Evolutionary conservation across 352 stramenopile genomes (phyloP), one percentile per base, ranked within the genome.

Genomic region (Nothophytophthora sp.): DNA sequence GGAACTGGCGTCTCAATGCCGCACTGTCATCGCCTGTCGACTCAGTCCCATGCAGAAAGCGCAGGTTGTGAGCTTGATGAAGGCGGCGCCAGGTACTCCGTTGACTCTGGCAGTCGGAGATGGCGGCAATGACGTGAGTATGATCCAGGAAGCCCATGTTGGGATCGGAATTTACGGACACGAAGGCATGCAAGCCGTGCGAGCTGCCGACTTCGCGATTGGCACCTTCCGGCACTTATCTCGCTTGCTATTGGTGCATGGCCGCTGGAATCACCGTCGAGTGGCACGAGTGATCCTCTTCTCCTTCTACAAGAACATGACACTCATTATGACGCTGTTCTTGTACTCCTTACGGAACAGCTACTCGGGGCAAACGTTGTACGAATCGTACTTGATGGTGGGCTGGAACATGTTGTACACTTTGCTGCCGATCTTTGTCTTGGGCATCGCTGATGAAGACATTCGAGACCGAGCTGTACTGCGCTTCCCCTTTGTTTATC

Each of bases 61-160:
- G 13, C 81, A 95, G 60, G 72, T 98, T 1, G 96, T 99, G 4
- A 86, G 94, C 37, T 77, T 99, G 16, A 97, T 99, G 55, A 95
- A 94, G 29, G 66, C 65, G 0, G 77, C 80, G 3, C 73, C 79
- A 5, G 76, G 72, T 1, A 63, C 79, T 15, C 95, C 82, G 0
- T 35, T 95, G 11, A 98, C 96, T 0, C 73, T 99, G 5, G 96
- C 97, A 5, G 98, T 99, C 42, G 98, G 98, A 16, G 97, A 99
- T 69, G 98, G 97, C 35, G 97, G 97, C 1, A 99, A 99, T 60
- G 98, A 99, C 62, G 97, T 99, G 19, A 96, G 95, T 47, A 99
- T 99, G 97, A 99, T 99, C 50, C 96, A 99, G 78, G 96, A 98
- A 70, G 97, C 97, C 28, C 93, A 99, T 43, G 92, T 99, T 35